phyloP scores from a whole-genome alignment of 176 grass and related monocot species.

The Carex cristatella region DNA sequence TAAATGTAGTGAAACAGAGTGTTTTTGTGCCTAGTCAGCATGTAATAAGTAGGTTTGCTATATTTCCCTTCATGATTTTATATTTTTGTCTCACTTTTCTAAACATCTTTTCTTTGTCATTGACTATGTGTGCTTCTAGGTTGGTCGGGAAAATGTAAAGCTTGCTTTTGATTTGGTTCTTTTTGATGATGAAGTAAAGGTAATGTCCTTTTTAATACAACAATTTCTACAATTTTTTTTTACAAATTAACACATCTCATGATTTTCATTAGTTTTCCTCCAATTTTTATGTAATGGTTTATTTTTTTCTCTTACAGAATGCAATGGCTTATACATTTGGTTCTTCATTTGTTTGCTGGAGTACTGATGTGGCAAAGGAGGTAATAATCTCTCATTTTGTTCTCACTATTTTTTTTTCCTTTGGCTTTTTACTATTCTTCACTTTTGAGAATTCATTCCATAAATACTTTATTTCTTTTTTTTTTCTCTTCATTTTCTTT shows the following conservation, averaged over 20 bases:
- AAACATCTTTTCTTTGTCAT: not conserved
- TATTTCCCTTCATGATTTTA: not conserved
- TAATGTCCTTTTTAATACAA: conserved; percentile 4
- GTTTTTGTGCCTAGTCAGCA: not conserved
- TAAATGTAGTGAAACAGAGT: not conserved
- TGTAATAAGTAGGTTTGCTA: not conserved
- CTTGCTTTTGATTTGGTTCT: conserved; percentile 84
- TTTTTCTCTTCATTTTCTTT: not conserved
- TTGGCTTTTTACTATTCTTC: not conserved
- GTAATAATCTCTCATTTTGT: conserved; percentile 32
- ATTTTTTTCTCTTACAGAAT: conserved; percentile 60
- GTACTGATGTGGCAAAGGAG: conserved; percentile 79
- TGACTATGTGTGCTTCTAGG: conserved; percentile 36
- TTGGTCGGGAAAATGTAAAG: conserved; percentile 63
- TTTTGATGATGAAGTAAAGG: conserved; percentile 85
- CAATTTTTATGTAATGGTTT: not conserved
- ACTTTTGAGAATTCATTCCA: not conserved
- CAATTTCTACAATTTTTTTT: not conserved
- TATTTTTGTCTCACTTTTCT: not conserved
- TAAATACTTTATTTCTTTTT: not conserved
- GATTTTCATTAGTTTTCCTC: not conserved
- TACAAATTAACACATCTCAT: not conserved
- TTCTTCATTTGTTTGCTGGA: conserved; percentile 85
- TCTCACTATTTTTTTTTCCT: not conserved
- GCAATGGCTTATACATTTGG: conserved; percentile 81